Evolutionary conservation across 345 rosid genomes (phyloP).

Genomic region (Clarkia xantiana): DNA sequence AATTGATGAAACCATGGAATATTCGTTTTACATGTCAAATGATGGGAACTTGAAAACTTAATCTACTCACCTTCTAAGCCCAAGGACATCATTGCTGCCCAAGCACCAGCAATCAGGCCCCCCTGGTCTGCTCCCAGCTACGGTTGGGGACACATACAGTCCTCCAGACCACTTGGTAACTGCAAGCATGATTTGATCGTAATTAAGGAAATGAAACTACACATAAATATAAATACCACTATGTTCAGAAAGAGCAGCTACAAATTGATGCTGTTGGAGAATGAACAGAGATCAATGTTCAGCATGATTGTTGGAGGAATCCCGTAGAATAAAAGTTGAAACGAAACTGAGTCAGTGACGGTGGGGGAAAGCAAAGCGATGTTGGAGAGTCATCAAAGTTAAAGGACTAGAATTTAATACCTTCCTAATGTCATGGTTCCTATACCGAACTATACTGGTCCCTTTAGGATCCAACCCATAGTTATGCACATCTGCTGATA

Average conservation of each 20-base stretch:
- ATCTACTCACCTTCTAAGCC: slow-evolving; percentile 54
- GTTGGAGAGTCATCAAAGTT: slow-evolving; percentile 10
- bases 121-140: slow-evolving; percentile 96
- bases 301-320: slow-evolving; percentile 4
- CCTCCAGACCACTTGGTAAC: slow-evolving; percentile 98
- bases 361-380: slow-evolving; percentile 13
- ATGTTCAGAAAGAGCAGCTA: slow-evolving; percentile 26
- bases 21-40: too few relatives aligned
- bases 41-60: not conserved
- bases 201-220: not conserved
- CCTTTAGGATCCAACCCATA: slow-evolving; percentile 97
- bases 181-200: slow-evolving; percentile 9
- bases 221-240: not conserved
- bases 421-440: slow-evolving; percentile 94
- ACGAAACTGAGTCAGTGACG: not conserved
- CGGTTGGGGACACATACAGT: slow-evolving; percentile 75
- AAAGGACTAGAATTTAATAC: slow-evolving; percentile 15
- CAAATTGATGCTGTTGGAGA: slow-evolving; percentile 81
- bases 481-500: slow-evolving; percentile 85
- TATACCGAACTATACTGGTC: slow-evolving; percentile 80
- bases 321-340: not conserved
- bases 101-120: slow-evolving; percentile 81
- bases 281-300: slow-evolving; percentile 12
- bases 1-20: not conserved
- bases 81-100: slow-evolving; percentile 87